Base-by-base conservation (phyloP, 345 rosid genomes). In the Angophora floribunda region DNA sequence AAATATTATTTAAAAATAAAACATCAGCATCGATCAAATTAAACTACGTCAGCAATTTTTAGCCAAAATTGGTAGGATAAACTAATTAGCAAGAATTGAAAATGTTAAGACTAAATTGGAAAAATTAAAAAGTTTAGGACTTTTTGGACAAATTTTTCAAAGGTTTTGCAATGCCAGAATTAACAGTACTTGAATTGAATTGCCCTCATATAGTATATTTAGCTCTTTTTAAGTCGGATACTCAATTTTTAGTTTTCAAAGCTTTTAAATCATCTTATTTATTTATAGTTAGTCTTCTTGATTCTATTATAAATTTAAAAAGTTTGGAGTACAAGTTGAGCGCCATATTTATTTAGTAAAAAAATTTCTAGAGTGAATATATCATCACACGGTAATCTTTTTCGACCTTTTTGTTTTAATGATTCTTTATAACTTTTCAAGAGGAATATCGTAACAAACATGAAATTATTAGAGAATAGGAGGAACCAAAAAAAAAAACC, bases 231-330 rank as follows among this genome's bases (percentile, higher is more conserved):
- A 14, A 24, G 52, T 45, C 32, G 26, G 12, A 50, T 12, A 50
- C 10, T 13, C 6, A 14, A 85, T 85, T 50, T 21, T 82, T 0
- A 51, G 98, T 96, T 65, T 65, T 65, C n/a, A 10, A 16, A 65
- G 19, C 78, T 30, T n/a, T 30, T 41, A 65, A 91, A 94, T 36
- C 41, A 36, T 36, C 41, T 36, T 36, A 36, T 36, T 36, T 36
- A 36, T 4, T 36, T 36, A 36, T 55, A 22, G 21, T 55, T 96
- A 94, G 87, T 95, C 95, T 91, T 95, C 87, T 94, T 97, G 24
- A 57, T 11, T 57, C 9, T 57, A 24, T 57, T 57, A 26, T 24
- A 26, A 59, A n/a, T 59, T 59, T 59, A 26, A 22, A 26, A 28
- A 59, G 65, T 59, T 26, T 26, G 14, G n/a, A 59, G 65, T 11